Base-by-base conservation (phyloP, 768 basidiomycete species). In the Suillus alpinus region DNA sequence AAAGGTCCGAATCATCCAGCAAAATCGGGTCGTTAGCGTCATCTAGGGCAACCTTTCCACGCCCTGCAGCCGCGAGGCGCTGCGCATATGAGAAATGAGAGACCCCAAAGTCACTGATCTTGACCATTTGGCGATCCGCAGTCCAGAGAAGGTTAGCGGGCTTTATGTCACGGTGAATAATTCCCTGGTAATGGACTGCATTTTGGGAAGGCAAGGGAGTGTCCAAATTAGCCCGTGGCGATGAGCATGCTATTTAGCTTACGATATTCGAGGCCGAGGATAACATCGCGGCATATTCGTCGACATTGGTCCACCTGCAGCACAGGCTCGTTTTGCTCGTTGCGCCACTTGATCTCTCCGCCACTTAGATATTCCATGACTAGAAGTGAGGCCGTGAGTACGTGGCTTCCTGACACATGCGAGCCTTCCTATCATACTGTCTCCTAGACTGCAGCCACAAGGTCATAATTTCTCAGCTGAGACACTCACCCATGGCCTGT, bases 121-220 rank as follows among this genome's bases (percentile, higher is more conserved):
- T 99, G 76, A 98, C 95, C 60, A 84, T 85, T 61, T 85, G 84
- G 57, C 92, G 87, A 77, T 96, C 91, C 31, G 83, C 81, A 3
- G 91, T 90, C 87, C 92, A 94, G 32, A 99, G 83, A 26, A 99
- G 86, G 75, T 99, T 99, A 50, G 95, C 93, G 31, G 97, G 97
- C 72, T 99, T 99, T 79, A 99, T 98, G 77, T 99, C 97, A 60
- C 97, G 92, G 76, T 99, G 97, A 55, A 99, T 98, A 73, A 99
- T 98, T 26, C 96, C 97, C 70, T 98, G 95, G 68, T 90, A 86
- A 71, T 99, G 97, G 1, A 99, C 96, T 98, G 69, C 12, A 44
- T 3, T 34, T 16, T n/a, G 59, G 57, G 57, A 36, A 59, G 23
- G 53, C 0, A 55, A 39, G 4, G 53, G 16, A 55, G 37, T 55